A percentile compares a stretch with the other conserved stretches of the same genome.
These are phyloP conservation scores for Trebouxiophyceae sp. DNA, from an alignment of 163 green algal species.

Conservation along the genomic window DNA sequence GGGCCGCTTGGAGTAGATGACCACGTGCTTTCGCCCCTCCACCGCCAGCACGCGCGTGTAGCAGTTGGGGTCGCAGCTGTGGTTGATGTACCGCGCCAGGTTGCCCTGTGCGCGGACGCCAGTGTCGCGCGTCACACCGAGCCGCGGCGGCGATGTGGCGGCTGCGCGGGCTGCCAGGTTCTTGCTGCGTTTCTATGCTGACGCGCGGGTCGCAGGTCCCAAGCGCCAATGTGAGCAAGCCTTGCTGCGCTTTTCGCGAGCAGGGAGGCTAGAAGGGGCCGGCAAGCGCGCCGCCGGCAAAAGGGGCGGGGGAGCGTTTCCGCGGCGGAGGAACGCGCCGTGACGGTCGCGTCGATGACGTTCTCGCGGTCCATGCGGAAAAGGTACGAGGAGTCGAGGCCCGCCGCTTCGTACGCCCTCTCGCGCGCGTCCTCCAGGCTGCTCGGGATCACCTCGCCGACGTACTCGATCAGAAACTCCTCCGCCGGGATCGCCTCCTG, in stretches of 20 bases:
- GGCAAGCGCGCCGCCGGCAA: no score
- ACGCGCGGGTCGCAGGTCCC: no score
- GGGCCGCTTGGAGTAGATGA: slow-evolving; percentile 39
- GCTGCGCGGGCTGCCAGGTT: no score
- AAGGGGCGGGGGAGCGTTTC: no score
- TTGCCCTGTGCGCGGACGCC: slow-evolving; percentile 38
- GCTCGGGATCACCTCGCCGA: slow-evolving; percentile 26
- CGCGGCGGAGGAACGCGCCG: no score
- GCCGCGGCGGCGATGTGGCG: no score
- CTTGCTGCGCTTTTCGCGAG: no score
- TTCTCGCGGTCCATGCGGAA: slow-evolving; percentile 26
- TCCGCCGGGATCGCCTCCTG: slow-evolving; percentile 25
- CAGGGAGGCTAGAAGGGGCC: no score
- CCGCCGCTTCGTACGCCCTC: slow-evolving; percentile 21
- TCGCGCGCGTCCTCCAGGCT: slow-evolving; percentile 23
- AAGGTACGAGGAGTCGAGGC: slow-evolving; percentile 27
- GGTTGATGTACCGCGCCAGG: slow-evolving; percentile 81
- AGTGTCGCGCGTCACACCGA: no score
- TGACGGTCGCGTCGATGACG: slow-evolving; percentile 58
- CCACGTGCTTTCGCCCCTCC: slow-evolving; percentile 22
- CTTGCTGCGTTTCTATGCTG: no score
- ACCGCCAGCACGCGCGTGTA: slow-evolving; percentile 23
- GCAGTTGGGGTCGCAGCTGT: slow-evolving; percentile 80
- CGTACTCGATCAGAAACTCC: slow-evolving; percentile 50
- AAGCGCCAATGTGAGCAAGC: no score